A percentile compares a stretch with the other conserved stretches of the same genome.
Conservation (phyloP, 768 basidiomycete species). For the Glaciozyma antarctica region DNA sequence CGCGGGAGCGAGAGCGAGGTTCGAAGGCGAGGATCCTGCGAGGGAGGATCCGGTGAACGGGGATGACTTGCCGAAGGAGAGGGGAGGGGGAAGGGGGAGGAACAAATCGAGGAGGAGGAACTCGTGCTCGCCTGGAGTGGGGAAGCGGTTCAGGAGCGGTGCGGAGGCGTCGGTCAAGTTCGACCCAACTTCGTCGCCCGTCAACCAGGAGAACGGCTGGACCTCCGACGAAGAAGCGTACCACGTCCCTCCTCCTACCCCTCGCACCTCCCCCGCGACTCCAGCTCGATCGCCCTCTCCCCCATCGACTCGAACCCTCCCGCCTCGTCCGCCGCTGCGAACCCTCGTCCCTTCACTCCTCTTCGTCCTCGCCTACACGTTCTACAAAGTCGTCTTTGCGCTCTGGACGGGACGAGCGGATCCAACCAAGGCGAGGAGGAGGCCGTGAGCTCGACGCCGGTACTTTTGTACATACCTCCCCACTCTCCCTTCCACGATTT, state of each 20-base stretch:
- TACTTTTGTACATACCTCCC: too few relatives aligned
- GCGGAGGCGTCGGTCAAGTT: background rate
- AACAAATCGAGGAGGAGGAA: background rate
- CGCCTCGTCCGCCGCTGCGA: conserved; percentile 20
- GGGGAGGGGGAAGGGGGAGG: too few relatives aligned
- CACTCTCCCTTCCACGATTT: too few relatives aligned
- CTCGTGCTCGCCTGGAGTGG: background rate
- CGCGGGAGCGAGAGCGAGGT: background rate
- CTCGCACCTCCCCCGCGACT: conserved; percentile 5
- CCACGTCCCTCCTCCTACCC: conserved; percentile 11
- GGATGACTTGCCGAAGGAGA: too few relatives aligned
- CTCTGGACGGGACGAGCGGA: background rate
- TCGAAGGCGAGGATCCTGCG: too few relatives aligned
- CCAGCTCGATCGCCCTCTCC: background rate
- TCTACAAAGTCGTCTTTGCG: conserved; percentile 6
- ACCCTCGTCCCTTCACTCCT: conserved; percentile 23
- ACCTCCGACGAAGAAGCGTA: conserved; percentile 23
- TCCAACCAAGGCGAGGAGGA: too few relatives aligned
- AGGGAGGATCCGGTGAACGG: too few relatives aligned
- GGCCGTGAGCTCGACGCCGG: too few relatives aligned
- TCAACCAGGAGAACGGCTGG: conserved; percentile 2
- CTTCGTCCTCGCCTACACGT: conserved; percentile 17
- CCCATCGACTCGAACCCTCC: conserved; percentile 1
- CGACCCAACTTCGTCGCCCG: background rate
- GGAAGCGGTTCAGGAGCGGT: background rate